These are phyloP conservation scores for Caryopteris hybrid DNA, from an alignment of 305 asterid genomes.

Conservation along the genomic window DNA sequence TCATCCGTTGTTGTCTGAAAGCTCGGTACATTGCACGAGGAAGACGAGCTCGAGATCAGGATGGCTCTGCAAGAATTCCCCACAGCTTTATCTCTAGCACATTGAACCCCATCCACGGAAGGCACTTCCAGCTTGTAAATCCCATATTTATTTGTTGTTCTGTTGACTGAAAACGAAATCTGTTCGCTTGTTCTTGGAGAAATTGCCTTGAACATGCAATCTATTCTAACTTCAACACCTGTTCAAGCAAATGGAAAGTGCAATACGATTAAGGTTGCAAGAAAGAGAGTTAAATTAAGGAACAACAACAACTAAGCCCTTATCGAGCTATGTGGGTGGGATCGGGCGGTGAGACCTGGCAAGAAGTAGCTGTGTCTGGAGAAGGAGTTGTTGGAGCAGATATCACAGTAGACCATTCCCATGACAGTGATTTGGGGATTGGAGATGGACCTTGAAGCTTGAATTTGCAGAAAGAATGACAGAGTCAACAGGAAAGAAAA, in stretches of 20 bases:
- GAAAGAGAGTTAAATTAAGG: background rate
- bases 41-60: slow-evolving; percentile 36
- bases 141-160: slow-evolving; percentile 76
- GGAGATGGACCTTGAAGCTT: slow-evolving; percentile 27
- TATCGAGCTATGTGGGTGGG: too few relatives aligned
- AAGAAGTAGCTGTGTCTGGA: slow-evolving; percentile 91
- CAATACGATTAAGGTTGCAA: background rate
- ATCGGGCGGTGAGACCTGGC: slow-evolving; percentile 43
- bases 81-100: slow-evolving; percentile 67
- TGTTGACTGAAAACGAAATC: slow-evolving; percentile 65
- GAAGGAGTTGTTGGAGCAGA: slow-evolving; percentile 87
- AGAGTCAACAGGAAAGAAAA: slow-evolving; percentile 24
- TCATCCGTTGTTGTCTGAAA: slow-evolving; percentile 57
- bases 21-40: slow-evolving; percentile 56
- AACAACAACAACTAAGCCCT: too few relatives aligned
- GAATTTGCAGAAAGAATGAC: slow-evolving; percentile 27
- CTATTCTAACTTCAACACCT: slow-evolving; percentile 84
- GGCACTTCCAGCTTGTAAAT: slow-evolving; percentile 77
- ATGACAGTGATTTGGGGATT: slow-evolving; percentile 77
- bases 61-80: slow-evolving; percentile 65
- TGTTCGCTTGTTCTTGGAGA: slow-evolving; percentile 69
- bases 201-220: slow-evolving; percentile 79
- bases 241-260: too few relatives aligned
- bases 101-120: slow-evolving; percentile 86
- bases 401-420: slow-evolving; percentile 93